Percentiles rank a stretch among this genome's conserved stretches.
Conservation (phyloP, 2,329 filamentous ascomycete species). For the Neofusicoccum sp. region DNA sequence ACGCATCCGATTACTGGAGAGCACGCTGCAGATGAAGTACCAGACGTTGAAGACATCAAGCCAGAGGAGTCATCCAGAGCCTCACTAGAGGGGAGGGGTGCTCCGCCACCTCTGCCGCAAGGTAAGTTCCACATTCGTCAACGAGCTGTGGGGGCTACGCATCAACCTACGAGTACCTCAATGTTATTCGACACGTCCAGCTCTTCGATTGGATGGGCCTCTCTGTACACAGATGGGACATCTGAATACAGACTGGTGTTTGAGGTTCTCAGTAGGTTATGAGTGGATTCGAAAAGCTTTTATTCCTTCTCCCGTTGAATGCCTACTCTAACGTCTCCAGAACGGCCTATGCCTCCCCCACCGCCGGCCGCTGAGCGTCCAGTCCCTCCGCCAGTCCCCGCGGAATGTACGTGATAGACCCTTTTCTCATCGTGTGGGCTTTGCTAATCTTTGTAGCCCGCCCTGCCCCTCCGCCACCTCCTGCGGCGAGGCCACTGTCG, state of each 20-base stretch:
- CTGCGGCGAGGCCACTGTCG: conserved; percentile 50
- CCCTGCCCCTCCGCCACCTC: conserved; percentile 56
- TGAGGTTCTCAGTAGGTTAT: conserved; percentile 39
- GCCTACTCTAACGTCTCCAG: conserved; percentile 29
- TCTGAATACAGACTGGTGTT: conserved; percentile 39
- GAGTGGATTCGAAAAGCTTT: conserved; percentile 1
- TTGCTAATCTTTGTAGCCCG: conserved; percentile 52
- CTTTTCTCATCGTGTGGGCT: neutral
- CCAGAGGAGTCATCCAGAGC: conserved; percentile 43
- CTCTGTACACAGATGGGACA: conserved; percentile 30
- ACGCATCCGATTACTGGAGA: conserved; percentile 42
- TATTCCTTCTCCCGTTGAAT: neutral
- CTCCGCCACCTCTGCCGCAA: conserved; percentile 45
- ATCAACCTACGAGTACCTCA: conserved; percentile 25
- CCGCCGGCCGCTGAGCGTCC: conserved; percentile 26
- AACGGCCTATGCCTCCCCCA: conserved; percentile 38
- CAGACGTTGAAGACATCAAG: conserved; percentile 55
- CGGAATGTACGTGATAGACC: conserved; percentile 29
- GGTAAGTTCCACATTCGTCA: conserved; percentile 49
- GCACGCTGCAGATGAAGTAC: conserved; percentile 47
- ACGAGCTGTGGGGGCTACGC: conserved; percentile 27
- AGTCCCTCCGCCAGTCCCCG: conserved; percentile 35
- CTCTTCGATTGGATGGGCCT: conserved; percentile 32
- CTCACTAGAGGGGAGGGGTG: conserved; percentile 36
- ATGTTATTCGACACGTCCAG: conserved; percentile 28